Evolutionary conservation across 2,329 filamentous ascomycete genomes (phyloP).

Genomic region (Penicillium sp.): DNA sequence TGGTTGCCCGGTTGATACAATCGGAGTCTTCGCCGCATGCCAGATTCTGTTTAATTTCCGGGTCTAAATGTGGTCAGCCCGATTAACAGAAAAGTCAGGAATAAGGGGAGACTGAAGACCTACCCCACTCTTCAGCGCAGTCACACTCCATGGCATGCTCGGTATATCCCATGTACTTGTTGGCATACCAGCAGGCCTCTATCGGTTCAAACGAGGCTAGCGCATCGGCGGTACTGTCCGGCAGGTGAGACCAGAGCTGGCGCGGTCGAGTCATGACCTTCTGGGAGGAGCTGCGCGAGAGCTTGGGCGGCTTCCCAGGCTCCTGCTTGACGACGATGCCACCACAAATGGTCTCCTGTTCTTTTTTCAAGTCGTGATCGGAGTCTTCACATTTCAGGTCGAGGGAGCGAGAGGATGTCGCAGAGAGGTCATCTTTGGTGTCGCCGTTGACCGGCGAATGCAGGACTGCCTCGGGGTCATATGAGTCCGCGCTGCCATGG

Average conservation of each 20-base stretch:
- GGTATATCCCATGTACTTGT: conserved; percentile 84
- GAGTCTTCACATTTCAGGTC: conserved; percentile 18
- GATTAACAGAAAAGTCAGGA: conserved; percentile 19
- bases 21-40: conserved; percentile 95
- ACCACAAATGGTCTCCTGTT: conserved; percentile 53
- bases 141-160: conserved; percentile 95
- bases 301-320: conserved; percentile 63
- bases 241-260: conserved; percentile 66
- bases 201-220: conserved; percentile 74
- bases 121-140: conserved; percentile 92
- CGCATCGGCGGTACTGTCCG: conserved; percentile 73
- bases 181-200: conserved; percentile 80
- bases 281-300: conserved; percentile 67
- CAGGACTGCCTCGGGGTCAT: conserved; percentile 37
- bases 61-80: conserved; percentile 39
- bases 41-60: conserved; percentile 57
- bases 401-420: conserved; percentile 16
- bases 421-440: conserved; percentile 20
- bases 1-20: conserved; percentile 96
- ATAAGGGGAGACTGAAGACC: conserved; percentile 35
- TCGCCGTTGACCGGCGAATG: conserved; percentile 27
- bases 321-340: conserved; percentile 61
- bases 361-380: conserved; percentile 14
- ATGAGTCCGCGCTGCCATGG: conserved; percentile 40
- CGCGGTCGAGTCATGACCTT: conserved; percentile 62